phyloP scores from a whole-genome alignment of 2,329 filamentous ascomycete genomes.

The Paecilomyces sp. region DNA sequence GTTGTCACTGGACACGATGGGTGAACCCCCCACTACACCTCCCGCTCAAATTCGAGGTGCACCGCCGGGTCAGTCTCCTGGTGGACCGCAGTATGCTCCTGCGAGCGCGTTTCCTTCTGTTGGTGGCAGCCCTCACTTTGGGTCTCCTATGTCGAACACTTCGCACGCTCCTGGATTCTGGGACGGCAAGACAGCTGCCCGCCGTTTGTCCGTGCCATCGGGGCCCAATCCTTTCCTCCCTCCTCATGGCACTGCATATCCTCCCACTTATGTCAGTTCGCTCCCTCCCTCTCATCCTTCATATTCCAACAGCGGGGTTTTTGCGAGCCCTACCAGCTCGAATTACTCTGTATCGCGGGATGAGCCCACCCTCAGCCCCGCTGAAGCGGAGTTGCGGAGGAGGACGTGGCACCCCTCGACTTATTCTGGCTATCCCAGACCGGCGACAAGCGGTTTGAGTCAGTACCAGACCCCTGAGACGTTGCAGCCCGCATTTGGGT shows the following conservation, averaged over 20 bases:
- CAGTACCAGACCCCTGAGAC: conserved; percentile 66
- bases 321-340: conserved; percentile 62
- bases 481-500: conserved; percentile 48
- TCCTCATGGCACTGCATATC: conserved; percentile 49
- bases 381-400: conserved; percentile 72
- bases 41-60: conserved; percentile 60
- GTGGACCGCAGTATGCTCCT: conserved; percentile 73
- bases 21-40: conserved; percentile 56
- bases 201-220: conserved; percentile 77
- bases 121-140: conserved; percentile 69
- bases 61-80: conserved; percentile 60
- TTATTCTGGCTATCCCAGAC: conserved; percentile 57
- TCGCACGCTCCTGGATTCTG: conserved; percentile 69
- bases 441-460: conserved; percentile 65
- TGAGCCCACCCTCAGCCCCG: conserved; percentile 24
- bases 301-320: conserved; percentile 54
- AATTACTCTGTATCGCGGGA: conserved; percentile 40
- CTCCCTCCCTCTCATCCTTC: conserved; percentile 49
- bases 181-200: conserved; percentile 58
- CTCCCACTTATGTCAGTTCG: conserved; percentile 50
- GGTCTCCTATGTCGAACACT: conserved; percentile 65
- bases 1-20: conserved; percentile 57
- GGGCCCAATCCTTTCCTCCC: conserved; percentile 66
- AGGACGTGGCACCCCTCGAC: conserved; percentile 81
- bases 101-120: conserved; percentile 74